phyloP scores from a whole-genome alignment of 345 rosid species.

The Bruguiera gymnorhiza region DNA sequence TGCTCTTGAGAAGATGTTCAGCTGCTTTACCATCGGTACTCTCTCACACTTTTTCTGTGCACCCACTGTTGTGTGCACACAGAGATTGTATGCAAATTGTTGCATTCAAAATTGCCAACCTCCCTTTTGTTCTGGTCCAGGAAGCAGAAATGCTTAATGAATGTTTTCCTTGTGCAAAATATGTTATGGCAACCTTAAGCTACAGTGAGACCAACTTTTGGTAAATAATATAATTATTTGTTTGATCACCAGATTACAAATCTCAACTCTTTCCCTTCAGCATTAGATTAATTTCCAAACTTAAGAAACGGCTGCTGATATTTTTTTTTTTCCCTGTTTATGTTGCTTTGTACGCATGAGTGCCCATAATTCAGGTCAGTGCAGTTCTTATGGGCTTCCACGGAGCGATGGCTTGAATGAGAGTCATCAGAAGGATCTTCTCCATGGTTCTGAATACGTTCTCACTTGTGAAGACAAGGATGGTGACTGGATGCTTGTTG shows the following conservation, averaged over 20 bases:
- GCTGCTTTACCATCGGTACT: slow-evolving; percentile 57
- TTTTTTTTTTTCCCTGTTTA: background rate
- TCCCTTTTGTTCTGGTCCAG: background rate
- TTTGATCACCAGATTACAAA: too few relatives aligned
- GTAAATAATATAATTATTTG: too few relatives aligned
- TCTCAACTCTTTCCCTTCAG: too few relatives aligned
- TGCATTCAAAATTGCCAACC: background rate
- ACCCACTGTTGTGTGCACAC: background rate
- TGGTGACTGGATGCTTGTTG: slow-evolving; percentile 34
- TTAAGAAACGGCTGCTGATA: too few relatives aligned
- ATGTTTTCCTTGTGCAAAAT: too few relatives aligned
- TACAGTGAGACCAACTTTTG: too few relatives aligned
- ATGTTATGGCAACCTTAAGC: too few relatives aligned
- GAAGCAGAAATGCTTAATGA: background rate
- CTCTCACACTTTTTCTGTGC: background rate
- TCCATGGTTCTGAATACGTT: slow-evolving; percentile 39
- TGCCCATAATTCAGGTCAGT: slow-evolving; percentile 38
- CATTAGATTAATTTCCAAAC: too few relatives aligned
- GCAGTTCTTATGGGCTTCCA: slow-evolving; percentile 40
- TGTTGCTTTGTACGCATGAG: background rate
- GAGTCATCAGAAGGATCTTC: slow-evolving; percentile 41
- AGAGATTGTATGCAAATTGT: background rate
- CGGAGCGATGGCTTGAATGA: slow-evolving; percentile 39
- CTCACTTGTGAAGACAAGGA: slow-evolving; percentile 34
- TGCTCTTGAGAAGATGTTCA: slow-evolving; percentile 37